Evolutionary conservation across 176 grass and related monocot genomes (phyloP), one percentile per base, ranked within the genome.

Genomic region (Aegilops longissima): DNA sequence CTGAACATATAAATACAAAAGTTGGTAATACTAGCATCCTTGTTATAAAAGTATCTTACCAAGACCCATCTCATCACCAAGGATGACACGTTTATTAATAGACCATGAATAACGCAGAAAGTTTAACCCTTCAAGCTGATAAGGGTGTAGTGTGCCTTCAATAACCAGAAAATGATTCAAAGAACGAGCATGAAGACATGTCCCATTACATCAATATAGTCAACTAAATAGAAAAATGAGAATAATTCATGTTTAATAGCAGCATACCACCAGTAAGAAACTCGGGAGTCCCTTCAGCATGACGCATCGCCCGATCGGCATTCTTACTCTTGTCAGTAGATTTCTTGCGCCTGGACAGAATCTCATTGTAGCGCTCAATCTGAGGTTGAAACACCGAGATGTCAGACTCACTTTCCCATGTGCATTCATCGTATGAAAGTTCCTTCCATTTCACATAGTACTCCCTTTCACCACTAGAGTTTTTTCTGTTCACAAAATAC

Each of bases 61-160:
- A 81, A 99, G 97, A 77, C 97, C 97, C 97, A 99, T 99, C 92
- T 99, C 97, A 58, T 99, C 97, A 29, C 80, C 97, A 83, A 99
- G 97, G 82, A 99, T 99, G 34, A 99, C 97, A 77, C 93, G 97
- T 79, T 82, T 97, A 63, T 92, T 90, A 77, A 87, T 86, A 45
- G 77, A 72, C 97, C 97, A 99, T 75, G 97, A 99, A 93, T 89
- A 95, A 18, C 87, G 87, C 72, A 99, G 88, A 87, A 99, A 99
- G 61, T 95, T 97, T 81, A 99, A 85, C 27, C 97, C 97, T 91
- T 97, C 97, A 82, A 99, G 85, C 78, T 99, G 97, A 82, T 99
- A 99, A 21, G 94, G 90, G 86, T 99, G 97, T 33, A 99, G 76
- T 49, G 78, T 89, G 33, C 97, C 97, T 99, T 91, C 73, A 85